Evolutionary conservation across 2,329 filamentous ascomycete species (phyloP).

Genomic region (Colletotrichum aenigma): DNA sequence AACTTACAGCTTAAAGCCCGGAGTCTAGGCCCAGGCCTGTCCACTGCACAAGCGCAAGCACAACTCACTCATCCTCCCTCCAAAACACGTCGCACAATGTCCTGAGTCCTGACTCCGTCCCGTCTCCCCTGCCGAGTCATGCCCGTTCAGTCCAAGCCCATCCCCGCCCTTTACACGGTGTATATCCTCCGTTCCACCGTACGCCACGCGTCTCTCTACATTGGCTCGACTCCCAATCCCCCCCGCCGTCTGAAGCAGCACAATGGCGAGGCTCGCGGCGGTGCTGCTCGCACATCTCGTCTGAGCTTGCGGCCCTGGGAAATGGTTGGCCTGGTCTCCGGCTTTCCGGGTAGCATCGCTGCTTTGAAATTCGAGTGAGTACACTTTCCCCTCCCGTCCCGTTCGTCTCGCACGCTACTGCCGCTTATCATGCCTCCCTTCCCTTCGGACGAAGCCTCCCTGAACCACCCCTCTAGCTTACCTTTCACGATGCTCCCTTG

Average conservation of each 20-base stretch:
- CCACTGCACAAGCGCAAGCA: not conserved
- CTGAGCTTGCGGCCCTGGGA: slow-evolving; percentile 82
- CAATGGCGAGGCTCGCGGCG: slow-evolving; percentile 84
- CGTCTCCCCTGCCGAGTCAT: slow-evolving; percentile 33
- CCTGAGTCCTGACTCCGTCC: slow-evolving; percentile 7
- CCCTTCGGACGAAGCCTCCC: slow-evolving; percentile 7
- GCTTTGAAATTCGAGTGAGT: slow-evolving; percentile 90
- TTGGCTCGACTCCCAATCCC: slow-evolving; percentile 91
- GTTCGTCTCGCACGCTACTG: not conserved
- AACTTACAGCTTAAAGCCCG: not conserved
- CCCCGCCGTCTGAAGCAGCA: slow-evolving; percentile 86
- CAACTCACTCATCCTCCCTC: not conserved
- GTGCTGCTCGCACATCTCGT: slow-evolving; percentile 77
- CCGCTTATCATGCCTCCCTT: not conserved
- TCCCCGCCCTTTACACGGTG: slow-evolving; percentile 91
- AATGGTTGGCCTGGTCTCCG: slow-evolving; percentile 84
- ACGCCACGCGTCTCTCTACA: slow-evolving; percentile 75
- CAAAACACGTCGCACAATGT: slow-evolving; percentile 17
- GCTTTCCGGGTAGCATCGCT: slow-evolving; percentile 85
- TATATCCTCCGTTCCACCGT: slow-evolving; percentile 89
- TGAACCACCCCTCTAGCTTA: not conserved
- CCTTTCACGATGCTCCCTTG: not conserved
- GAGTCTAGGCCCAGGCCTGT: slow-evolving; percentile 7
- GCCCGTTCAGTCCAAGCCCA: slow-evolving; percentile 54
- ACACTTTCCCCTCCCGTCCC: not conserved